phyloP scores from a whole-genome alignment of 257 asterid genomes.

The Echites panduratus region DNA sequence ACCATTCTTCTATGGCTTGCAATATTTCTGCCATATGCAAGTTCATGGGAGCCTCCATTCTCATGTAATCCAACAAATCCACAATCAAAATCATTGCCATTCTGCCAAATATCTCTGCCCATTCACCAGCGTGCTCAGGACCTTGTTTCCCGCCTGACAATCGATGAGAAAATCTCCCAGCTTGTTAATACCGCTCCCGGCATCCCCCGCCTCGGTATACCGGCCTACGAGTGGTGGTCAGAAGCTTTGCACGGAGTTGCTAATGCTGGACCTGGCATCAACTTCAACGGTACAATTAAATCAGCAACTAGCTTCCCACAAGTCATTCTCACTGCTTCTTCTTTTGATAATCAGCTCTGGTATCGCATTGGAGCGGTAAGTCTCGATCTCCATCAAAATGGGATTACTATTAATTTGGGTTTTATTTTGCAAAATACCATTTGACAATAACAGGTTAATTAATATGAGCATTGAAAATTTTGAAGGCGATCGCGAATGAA shows the following conservation, averaged over 20 bases:
- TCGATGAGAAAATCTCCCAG: conserved; percentile 79
- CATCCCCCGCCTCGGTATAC: conserved; percentile 68
- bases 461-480: not conserved
- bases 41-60: conserved; percentile 52
- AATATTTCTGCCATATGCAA: not conserved
- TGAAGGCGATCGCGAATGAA: conserved; percentile 61
- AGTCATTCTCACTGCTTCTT: conserved; percentile 77
- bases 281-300: conserved; percentile 41
- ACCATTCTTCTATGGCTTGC: conserved; percentile 14
- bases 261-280: conserved; percentile 53
- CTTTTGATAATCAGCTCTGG: conserved; percentile 78
- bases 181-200: conserved; percentile 68
- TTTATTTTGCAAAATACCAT: no score
- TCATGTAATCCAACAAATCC: conserved; percentile 50
- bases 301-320: conserved; percentile 88
- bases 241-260: conserved; percentile 93
- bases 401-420: not conserved
- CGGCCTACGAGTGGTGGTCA: conserved; percentile 92
- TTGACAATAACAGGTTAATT: no score
- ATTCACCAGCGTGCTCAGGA: conserved; percentile 46
- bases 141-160: conserved; percentile 66
- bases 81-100: conserved; percentile 35
- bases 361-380: conserved; percentile 73
- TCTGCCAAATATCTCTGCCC: conserved; percentile 56
- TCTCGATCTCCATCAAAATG: not conserved